Evolutionary conservation across 75 land plant genomes (phyloP).

Genomic region (Picea glauca): DNA sequence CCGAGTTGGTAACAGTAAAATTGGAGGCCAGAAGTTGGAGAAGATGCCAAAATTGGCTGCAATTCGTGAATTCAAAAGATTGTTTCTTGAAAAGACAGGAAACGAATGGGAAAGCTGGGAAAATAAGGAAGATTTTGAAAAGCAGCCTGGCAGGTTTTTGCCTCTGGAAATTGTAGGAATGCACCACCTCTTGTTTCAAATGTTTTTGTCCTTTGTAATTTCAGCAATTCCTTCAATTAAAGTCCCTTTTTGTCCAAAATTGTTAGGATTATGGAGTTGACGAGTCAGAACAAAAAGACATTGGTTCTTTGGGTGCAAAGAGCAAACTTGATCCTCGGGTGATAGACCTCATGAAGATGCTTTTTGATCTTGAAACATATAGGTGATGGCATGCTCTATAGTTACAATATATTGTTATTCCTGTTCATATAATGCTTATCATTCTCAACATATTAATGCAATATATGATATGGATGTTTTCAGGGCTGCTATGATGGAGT

Average conservation of each 20-base stretch:
- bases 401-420: neutral
- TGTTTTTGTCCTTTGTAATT: slow-evolving; percentile 1
- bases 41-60: slow-evolving; percentile 70
- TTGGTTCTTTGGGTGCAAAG: slow-evolving; percentile 18
- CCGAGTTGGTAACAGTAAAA: slow-evolving; percentile 79
- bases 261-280: slow-evolving; percentile 88
- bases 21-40: slow-evolving; percentile 84
- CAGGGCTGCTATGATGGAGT: slow-evolving; percentile 99
- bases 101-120: slow-evolving; percentile 90
- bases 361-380: slow-evolving; percentile 93
- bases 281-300: slow-evolving; percentile 41
- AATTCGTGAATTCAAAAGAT: slow-evolving; percentile 75
- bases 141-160: slow-evolving; percentile 83
- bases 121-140: slow-evolving; percentile 58
- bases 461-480: slow-evolving; percentile 1
- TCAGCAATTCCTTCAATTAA: neutral
- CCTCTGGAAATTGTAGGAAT: slow-evolving; percentile 91
- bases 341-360: slow-evolving; percentile 72
- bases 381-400: slow-evolving; percentile 37
- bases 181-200: neutral
- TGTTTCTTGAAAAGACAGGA: slow-evolving; percentile 92
- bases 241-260: neutral
- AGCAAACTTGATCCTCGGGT: slow-evolving; percentile 71
- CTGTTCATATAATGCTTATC: neutral
- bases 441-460: slow-evolving; percentile 1